phyloP scores from a whole-genome alignment of 2,329 filamentous ascomycete genomes.

The Raffaelea arxii region DNA sequence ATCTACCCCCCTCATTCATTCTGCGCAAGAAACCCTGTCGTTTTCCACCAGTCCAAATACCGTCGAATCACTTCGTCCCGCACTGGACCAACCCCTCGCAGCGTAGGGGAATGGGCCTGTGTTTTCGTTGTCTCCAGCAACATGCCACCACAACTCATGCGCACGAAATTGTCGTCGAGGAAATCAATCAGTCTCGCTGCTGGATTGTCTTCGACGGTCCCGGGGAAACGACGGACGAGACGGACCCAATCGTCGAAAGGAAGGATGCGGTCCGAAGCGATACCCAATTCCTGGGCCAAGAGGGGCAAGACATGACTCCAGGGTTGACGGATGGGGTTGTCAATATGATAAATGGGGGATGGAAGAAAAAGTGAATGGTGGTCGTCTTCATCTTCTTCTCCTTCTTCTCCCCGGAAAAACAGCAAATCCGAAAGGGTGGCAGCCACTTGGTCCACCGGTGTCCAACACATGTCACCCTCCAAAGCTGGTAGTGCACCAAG shows the following conservation, averaged over 20 bases:
- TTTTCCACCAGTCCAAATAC: neutral
- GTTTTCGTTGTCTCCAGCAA: conserved; percentile 14
- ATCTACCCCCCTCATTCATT: too few relatives aligned
- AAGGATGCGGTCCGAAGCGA: conserved; percentile 13
- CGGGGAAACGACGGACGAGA: conserved; percentile 15
- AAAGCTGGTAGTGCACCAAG: conserved; percentile 30
- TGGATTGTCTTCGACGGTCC: conserved; percentile 15
- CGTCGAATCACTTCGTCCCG: neutral
- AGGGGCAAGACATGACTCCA: conserved; percentile 16
- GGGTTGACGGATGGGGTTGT: conserved; percentile 20
- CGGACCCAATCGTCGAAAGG: conserved; percentile 20
- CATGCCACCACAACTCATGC: conserved; percentile 21
- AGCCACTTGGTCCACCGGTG: conserved; percentile 30
- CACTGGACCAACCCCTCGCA: neutral
- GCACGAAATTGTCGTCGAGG: conserved; percentile 18
- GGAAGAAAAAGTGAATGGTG: too few relatives aligned
- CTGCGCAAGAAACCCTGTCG: conserved; percentile 2
- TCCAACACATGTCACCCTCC: conserved; percentile 31
- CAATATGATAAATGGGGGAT: conserved; percentile 20
- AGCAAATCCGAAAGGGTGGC: conserved; percentile 17
- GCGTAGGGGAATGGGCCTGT: neutral
- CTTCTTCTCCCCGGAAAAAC: conserved; percentile 4
- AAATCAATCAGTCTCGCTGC: conserved; percentile 19
- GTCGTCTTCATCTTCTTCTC: neutral
- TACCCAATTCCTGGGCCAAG: conserved; percentile 14